Evolutionary conservation across 2,329 filamentous ascomycete genomes (phyloP).

Genomic region (Aquanectria penicillioides): DNA sequence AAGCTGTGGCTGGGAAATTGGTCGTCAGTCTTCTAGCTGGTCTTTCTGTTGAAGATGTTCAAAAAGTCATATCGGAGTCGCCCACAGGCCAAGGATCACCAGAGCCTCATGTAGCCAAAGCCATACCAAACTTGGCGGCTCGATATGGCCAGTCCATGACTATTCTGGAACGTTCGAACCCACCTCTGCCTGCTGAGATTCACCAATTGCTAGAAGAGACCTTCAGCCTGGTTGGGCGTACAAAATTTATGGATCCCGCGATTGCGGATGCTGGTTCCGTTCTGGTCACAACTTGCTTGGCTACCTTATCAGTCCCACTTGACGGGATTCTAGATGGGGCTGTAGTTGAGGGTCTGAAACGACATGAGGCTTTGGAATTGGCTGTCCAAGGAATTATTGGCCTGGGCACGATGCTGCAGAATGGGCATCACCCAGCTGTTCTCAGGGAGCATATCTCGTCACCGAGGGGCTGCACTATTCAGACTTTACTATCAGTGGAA

Average conservation of each 20-base stretch:
- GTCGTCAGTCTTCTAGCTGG: constrained; percentile 19
- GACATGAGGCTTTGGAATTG: constrained; percentile 6
- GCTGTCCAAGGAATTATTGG: constrained; percentile 8
- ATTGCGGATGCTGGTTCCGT: neutral
- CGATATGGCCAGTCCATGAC: constrained; percentile 18
- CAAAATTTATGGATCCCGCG: neutral
- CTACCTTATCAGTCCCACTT: neutral
- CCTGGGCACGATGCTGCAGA: neutral
- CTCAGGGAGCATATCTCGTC: constrained; percentile 17
- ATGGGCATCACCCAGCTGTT: constrained; percentile 8
- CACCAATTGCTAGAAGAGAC: constrained; percentile 1
- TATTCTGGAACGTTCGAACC: constrained; percentile 1
- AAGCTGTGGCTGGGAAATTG: constrained; percentile 3
- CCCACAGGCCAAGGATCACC: neutral
- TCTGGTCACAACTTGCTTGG: constrained; percentile 5
- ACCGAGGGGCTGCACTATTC: constrained; percentile 13
- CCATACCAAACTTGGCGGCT: constrained; percentile 15
- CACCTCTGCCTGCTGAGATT: neutral
- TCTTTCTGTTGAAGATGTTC: neutral
- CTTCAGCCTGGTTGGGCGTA: constrained; percentile 5
- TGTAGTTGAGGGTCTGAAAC: neutral
- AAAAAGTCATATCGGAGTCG: neutral
- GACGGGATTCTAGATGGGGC: constrained; percentile 15
- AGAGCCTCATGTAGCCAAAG: constrained; percentile 2
- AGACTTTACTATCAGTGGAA: constrained; percentile 11